Evolutionary conservation across 169 alveolate species (phyloP).

Genomic region (Eimeria necatrix): DNA sequence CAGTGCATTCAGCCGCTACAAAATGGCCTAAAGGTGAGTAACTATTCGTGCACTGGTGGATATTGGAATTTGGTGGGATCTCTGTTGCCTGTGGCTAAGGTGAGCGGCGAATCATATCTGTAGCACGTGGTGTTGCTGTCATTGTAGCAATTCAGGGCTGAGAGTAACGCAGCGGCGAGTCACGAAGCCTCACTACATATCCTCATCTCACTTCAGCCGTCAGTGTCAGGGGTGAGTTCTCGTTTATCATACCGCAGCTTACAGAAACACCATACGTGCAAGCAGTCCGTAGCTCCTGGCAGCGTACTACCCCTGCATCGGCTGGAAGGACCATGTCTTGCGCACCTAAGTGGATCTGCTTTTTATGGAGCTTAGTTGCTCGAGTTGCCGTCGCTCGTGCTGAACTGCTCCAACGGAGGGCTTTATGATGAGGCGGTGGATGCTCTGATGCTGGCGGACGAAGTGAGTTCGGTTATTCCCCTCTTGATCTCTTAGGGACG

Average conservation of each 20-base stretch:
- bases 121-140: neutral
- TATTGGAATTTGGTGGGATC: neutral
- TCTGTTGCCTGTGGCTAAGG: too few species aligned
- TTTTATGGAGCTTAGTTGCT: conserved; percentile 24
- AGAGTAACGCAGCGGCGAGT: conserved; percentile 55
- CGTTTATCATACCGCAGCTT: neutral
- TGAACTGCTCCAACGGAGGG: conserved; percentile 63
- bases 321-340: neutral
- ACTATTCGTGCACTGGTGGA: neutral
- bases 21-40: conserved; percentile 56
- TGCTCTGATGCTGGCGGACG: conserved; percentile 63
- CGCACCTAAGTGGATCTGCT: neutral
- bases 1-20: conserved; percentile 66
- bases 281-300: neutral
- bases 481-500: neutral
- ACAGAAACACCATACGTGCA: neutral
- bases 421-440: conserved; percentile 66
- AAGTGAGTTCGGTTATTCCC: conserved; percentile 5
- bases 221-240: conserved; percentile 54
- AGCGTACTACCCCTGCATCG: neutral
- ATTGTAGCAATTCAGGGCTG: conserved; percentile 58
- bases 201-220: conserved; percentile 48
- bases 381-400: conserved; percentile 63
- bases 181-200: conserved; percentile 59
- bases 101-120: too few species aligned